Conservation (phyloP, 75 land plant species). For the Pseudotsuga menziesii region DNA sequence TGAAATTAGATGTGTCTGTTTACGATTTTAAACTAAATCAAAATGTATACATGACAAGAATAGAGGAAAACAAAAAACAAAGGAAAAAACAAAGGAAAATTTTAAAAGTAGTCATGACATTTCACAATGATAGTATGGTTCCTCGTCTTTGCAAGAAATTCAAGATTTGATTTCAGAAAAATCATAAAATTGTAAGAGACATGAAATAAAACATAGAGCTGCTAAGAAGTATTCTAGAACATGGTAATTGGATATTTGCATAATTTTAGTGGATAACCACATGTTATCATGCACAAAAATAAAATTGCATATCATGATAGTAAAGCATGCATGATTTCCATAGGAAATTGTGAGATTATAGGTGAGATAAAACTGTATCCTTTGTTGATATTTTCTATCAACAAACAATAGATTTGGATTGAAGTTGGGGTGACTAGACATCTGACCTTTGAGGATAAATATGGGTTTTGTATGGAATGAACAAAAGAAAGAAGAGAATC, state of each 20-base stretch:
- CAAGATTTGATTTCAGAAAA: not conserved
- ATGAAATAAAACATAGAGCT: not conserved
- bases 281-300: not conserved
- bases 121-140: not conserved
- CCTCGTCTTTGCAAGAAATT: not conserved
- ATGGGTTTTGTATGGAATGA: no score
- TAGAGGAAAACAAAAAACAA: not conserved
- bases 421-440: not conserved
- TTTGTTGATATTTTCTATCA: not conserved
- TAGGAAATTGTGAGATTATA: not conserved
- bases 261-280: not conserved
- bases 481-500: no score
- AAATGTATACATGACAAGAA: not conserved
- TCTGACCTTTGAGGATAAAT: not conserved
- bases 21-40: not conserved
- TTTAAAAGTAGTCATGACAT: not conserved
- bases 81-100: not conserved
- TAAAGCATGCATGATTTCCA: not conserved
- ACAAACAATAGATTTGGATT: not conserved
- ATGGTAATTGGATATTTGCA: not conserved
- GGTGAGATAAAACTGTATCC: not conserved
- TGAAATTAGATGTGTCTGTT: not conserved
- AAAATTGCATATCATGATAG: not conserved
- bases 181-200: not conserved
- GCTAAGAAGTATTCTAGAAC: not conserved